Evolutionary conservation across 441 rosid genomes (phyloP).

Genomic region (Bocquillonia castaneifolia): DNA sequence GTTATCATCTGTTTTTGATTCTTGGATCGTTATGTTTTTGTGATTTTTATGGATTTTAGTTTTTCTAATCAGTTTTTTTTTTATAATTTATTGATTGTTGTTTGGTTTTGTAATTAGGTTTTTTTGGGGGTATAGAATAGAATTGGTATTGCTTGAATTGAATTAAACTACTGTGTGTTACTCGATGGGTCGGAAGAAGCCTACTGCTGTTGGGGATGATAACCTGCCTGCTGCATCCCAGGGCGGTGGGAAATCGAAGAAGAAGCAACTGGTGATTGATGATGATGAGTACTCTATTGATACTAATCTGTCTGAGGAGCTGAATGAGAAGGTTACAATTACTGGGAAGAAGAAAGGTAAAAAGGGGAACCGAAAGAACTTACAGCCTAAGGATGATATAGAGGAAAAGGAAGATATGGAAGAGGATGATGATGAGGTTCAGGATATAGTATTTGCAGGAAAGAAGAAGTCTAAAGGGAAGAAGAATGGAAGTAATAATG

Average conservation of each 20-base stretch:
- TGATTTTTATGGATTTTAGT: no score
- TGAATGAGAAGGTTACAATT: conserved; percentile 39
- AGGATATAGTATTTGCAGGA: conserved; percentile 40
- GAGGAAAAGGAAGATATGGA: conserved; percentile 21
- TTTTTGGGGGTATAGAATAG: no score
- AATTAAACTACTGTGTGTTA: background rate
- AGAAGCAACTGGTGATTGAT: conserved; percentile 60
- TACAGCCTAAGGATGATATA: conserved; percentile 34
- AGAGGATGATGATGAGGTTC: conserved; percentile 40
- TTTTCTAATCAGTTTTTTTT: no score
- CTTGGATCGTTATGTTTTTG: no score
- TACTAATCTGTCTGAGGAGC: conserved; percentile 53
- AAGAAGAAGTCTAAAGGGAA: conserved; percentile 62
- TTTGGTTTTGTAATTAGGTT: background rate
- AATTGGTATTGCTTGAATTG: no score
- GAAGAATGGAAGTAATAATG: conserved; percentile 36
- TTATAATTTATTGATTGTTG: no score
- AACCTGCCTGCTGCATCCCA: conserved; percentile 25
- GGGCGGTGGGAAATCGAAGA: conserved; percentile 66
- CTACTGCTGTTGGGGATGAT: conserved; percentile 52
- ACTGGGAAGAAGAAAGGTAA: conserved; percentile 65
- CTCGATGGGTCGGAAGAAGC: conserved; percentile 72
- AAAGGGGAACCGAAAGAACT: conserved; percentile 45
- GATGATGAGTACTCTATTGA: conserved; percentile 77
- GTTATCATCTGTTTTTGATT: no score